A percentile compares a stretch with the other conserved stretches of the same genome.
phyloP scores from a whole-genome alignment of 1,284 basidiomycete species.

The Ceratobasidium sp. region DNA sequence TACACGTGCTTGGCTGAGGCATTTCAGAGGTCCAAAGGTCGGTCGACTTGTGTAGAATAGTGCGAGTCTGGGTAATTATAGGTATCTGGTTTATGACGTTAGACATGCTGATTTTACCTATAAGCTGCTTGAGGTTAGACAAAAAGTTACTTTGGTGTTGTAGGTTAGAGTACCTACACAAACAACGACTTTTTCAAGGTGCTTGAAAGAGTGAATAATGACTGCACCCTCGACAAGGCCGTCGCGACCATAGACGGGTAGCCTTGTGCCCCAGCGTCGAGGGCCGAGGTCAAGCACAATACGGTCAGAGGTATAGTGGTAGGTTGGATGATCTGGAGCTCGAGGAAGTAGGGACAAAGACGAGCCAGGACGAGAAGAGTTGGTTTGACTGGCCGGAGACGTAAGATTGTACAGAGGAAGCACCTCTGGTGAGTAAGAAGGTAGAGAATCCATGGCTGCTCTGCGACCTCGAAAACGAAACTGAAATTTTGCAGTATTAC shows the following conservation, averaged over 20 bases:
- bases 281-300: constrained; percentile 32
- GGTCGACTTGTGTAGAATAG: neutral
- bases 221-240: constrained; percentile 15
- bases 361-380: neutral
- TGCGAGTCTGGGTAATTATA: constrained; percentile 27
- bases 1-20: neutral
- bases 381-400: constrained; percentile 2
- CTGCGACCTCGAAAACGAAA: too few relatives aligned
- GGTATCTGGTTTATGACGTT: constrained; percentile 36
- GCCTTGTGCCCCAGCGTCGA: constrained; percentile 26
- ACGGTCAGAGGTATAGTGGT: constrained; percentile 20
- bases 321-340: neutral
- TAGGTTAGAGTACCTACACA: constrained; percentile 2
- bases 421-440: constrained; percentile 25
- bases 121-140: constrained; percentile 3
- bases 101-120: constrained; percentile 33
- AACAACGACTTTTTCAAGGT: constrained; percentile 34
- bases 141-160: too few relatives aligned
- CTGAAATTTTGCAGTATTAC: too few relatives aligned
- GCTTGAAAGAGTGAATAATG: constrained; percentile 24
- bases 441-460: too few relatives aligned
- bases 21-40: constrained; percentile 22
- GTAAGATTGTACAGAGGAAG: constrained; percentile 33
- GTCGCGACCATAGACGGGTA: constrained; percentile 18
- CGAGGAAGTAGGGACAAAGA: neutral